Evolutionary conservation across 768 basidiomycete genomes (phyloP).

Genomic region (Rhizopogon vinicolor): DNA sequence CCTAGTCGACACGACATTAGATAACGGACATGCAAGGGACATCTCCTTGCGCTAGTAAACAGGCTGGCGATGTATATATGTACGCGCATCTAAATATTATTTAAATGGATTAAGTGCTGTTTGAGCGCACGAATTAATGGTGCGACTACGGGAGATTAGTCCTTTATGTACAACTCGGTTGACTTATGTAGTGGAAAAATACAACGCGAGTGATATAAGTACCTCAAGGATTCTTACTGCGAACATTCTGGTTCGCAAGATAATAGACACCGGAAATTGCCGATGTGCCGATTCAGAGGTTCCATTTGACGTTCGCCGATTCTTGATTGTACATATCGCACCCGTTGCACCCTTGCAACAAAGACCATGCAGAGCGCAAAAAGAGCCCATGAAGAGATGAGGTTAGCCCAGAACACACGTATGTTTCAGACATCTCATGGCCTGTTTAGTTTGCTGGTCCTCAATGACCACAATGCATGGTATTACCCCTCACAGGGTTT

Average conservation of each 20-base stretch:
- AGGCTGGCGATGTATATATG: background rate
- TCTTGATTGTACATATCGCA: background rate
- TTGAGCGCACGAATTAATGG: too few relatives aligned
- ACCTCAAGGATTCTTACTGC: too few relatives aligned
- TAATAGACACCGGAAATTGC: background rate
- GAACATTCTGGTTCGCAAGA: too few relatives aligned
- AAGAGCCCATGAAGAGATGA: conserved; percentile 26
- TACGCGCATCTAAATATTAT: background rate
- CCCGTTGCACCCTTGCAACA: background rate
- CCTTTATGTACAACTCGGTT: too few relatives aligned
- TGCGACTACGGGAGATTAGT: too few relatives aligned
- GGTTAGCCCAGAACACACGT: conserved; percentile 14
- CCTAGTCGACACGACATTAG: background rate
- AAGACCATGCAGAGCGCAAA: conserved; percentile 18
- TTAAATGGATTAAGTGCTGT: background rate
- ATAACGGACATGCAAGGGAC: too few relatives aligned
- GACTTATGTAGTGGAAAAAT: too few relatives aligned
- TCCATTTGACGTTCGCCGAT: background rate
- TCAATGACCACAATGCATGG: conserved; percentile 75
- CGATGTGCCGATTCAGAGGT: background rate
- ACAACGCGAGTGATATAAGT: too few relatives aligned
- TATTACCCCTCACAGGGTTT: conserved; percentile 81
- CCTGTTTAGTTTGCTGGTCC: conserved; percentile 35
- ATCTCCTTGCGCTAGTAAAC: background rate
- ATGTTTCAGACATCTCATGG: conserved; percentile 4